Percentiles rank a stretch among this genome's conserved stretches.
Evolutionary conservation across 106 monocot species (phyloP).

Genomic region (Dactylorhiza incarnata): DNA sequence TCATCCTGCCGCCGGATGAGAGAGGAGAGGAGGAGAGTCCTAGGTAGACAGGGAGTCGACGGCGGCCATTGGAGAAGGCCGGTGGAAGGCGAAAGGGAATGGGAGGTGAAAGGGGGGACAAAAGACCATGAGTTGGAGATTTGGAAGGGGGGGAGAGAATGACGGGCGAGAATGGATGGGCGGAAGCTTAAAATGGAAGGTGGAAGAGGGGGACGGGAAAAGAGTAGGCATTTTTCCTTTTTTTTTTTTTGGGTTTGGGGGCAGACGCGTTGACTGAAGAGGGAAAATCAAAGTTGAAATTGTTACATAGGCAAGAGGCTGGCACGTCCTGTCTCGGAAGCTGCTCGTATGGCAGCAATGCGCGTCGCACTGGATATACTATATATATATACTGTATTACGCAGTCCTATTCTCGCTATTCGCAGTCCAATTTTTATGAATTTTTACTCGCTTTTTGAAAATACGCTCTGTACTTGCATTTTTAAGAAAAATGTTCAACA

Average conservation of each 20-base stretch:
- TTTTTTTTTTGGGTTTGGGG: not conserved
- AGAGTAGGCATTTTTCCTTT: not conserved
- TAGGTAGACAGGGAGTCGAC: not conserved
- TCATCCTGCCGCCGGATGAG: not conserved
- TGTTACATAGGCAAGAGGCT: constrained; percentile 4
- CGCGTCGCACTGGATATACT: too few species aligned
- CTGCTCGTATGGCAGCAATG: not conserved
- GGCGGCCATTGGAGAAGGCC: not conserved
- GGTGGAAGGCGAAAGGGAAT: not conserved
- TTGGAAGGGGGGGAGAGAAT: not conserved
- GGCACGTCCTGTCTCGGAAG: not conserved
- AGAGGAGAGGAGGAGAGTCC: not conserved
- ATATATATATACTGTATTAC: too few species aligned
- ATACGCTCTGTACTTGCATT: too few species aligned
- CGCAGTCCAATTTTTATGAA: too few species aligned
- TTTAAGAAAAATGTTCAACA: too few species aligned
- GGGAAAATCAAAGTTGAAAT: not conserved
- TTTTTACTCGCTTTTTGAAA: too few species aligned
- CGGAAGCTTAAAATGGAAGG: constrained; percentile 1
- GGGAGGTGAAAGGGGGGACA: too few species aligned
- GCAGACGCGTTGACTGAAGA: not conserved
- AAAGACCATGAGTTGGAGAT: not conserved
- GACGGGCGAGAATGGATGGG: not conserved
- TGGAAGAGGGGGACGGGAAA: not conserved
- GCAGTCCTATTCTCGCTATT: too few species aligned